Conservation (phyloP, 768 basidiomycete species). For the Xerocomellus intermedius region DNA sequence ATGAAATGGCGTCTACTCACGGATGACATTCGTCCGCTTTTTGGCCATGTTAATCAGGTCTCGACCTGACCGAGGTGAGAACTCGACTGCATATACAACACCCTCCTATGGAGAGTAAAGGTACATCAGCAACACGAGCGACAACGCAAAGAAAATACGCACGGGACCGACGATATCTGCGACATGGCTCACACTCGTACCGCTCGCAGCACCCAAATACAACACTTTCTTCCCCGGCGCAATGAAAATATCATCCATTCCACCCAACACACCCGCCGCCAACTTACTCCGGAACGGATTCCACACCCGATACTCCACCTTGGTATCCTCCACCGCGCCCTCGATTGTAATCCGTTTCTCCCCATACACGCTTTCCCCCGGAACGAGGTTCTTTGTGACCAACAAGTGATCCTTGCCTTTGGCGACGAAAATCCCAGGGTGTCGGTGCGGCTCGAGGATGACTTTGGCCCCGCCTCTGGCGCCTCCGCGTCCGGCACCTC, state of each 20-base stretch:
- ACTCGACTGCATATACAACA: conserved; percentile 97
- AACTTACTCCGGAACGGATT: conserved; percentile 98
- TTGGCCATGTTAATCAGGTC: conserved; percentile 99
- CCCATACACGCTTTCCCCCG: conserved; percentile 97
- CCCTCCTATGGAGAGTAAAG: conserved; percentile 64
- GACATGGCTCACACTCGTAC: conserved; percentile 97
- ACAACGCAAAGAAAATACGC: conserved; percentile 28
- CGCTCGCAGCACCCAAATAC: conserved; percentile 96
- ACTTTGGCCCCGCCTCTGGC: conserved; percentile 83
- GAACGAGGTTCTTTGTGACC: conserved; percentile 97
- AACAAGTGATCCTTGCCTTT: conserved; percentile 96
- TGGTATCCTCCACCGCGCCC: conserved; percentile 68
- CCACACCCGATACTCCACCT: conserved; percentile 98
- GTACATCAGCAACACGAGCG: not conserved
- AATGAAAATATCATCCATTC: conserved; percentile 91
- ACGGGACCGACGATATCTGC: conserved; percentile 98
- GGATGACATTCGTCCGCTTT: conserved; percentile 98
- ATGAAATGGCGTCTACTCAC: conserved; percentile 45
- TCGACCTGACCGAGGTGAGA: conserved; percentile 93
- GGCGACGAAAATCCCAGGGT: conserved; percentile 93
- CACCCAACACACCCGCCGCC: conserved; percentile 94
- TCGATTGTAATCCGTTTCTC: conserved; percentile 96
- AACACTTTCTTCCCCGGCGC: conserved; percentile 93
- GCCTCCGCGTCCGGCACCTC: conserved; percentile 67
- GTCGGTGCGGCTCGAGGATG: conserved; percentile 92